Conservation (phyloP, 352 stramenopile species). For the Globisporangium orthogonon region DNA sequence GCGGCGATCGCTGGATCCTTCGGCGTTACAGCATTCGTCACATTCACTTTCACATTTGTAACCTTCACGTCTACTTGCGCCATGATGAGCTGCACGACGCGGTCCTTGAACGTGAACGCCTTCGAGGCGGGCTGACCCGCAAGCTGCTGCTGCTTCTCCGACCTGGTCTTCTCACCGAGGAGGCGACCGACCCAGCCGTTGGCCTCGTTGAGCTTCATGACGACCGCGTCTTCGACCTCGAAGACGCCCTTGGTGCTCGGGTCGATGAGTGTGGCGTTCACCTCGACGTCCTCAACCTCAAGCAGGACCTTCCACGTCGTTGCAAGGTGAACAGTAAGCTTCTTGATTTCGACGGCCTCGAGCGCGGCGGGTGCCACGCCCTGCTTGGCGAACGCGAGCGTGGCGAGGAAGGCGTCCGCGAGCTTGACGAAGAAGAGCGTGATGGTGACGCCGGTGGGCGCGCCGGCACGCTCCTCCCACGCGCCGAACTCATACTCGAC, state of each 20-base stretch:
- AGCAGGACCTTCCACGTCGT: constrained; percentile 51
- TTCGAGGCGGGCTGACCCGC: constrained; percentile 13
- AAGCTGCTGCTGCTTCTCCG: constrained; percentile 23
- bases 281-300: constrained; percentile 35
- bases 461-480: constrained; percentile 25
- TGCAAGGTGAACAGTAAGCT: constrained; percentile 38
- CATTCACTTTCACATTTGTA: constrained; percentile 29
- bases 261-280: constrained; percentile 37
- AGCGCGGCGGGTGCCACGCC: constrained; percentile 41
- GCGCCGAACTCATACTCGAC: constrained; percentile 46
- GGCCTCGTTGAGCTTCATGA: constrained; percentile 51
- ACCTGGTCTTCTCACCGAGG: constrained; percentile 28
- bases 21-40: constrained; percentile 18
- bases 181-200: constrained; percentile 28
- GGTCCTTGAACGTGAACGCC: constrained; percentile 52
- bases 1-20: neutral
- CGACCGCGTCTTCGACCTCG: constrained; percentile 36
- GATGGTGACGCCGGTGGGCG: constrained; percentile 39
- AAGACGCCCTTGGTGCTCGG: constrained; percentile 35
- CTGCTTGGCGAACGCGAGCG: constrained; percentile 51
- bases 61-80: constrained; percentile 54
- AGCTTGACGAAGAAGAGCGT: constrained; percentile 50
- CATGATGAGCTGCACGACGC: constrained; percentile 51
- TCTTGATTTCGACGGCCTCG: constrained; percentile 27
- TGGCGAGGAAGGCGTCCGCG: constrained; percentile 42